Percentiles rank a stretch among this genome's conserved stretches.
phyloP scores from a whole-genome alignment of 1,284 basidiomycete genomes.

The Rhizoctonia solani region DNA sequence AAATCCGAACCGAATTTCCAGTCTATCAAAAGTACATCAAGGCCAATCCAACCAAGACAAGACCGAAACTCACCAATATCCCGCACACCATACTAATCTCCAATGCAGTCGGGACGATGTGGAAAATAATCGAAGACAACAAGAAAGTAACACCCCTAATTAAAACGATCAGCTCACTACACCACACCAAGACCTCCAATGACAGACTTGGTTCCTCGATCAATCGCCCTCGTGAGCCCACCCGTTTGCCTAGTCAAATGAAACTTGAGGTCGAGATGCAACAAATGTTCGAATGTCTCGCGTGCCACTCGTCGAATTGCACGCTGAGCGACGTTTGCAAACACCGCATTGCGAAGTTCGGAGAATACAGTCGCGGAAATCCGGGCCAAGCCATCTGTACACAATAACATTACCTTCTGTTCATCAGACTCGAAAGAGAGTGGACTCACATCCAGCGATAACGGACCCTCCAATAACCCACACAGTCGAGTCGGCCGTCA shows the following conservation, averaged over 20 bases:
- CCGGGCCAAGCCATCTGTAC: conserved; percentile 90
- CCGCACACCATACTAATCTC: conserved; percentile 98
- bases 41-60: conserved; percentile 12
- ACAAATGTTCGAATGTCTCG: conserved; percentile 91
- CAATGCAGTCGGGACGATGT: conserved; percentile 93
- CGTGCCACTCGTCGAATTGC: conserved; percentile 93
- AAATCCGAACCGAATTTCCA: conserved; percentile 98
- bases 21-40: conserved; percentile 55
- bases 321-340: conserved; percentile 93
- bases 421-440: not conserved
- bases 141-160: conserved; percentile 94
- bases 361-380: conserved; percentile 88
- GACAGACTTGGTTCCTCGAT: conserved; percentile 90
- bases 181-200: not conserved
- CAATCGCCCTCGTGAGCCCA: conserved; percentile 93
- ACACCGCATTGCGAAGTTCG: conserved; percentile 94
- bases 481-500: conserved; percentile 77
- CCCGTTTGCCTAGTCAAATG: conserved; percentile 94
- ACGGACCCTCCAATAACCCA: conserved; percentile 91
- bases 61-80: conserved; percentile 80
- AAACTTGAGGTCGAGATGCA: conserved; percentile 90
- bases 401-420: not conserved
- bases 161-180: conserved; percentile 12
- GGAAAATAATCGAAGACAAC: conserved; percentile 90
- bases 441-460: conserved; percentile 82